Evolutionary conservation across 176 grass and related monocot genomes (phyloP).

Genomic region (Canna indica): DNA sequence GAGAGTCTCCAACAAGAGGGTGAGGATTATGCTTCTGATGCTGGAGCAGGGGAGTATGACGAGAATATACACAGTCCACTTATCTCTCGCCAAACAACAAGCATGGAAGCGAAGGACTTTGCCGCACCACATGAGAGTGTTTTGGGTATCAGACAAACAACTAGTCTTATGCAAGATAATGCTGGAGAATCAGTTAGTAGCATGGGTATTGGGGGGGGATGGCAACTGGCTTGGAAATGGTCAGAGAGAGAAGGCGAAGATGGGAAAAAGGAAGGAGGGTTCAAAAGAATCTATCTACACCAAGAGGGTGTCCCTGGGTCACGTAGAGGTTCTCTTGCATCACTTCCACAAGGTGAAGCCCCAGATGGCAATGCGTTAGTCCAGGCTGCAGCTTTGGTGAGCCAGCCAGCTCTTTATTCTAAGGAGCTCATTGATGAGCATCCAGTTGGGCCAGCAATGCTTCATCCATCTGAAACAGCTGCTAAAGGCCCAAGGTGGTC

Average conservation of each 20-base stretch:
- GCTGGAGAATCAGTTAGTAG: conserved; percentile 53
- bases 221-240: conserved; percentile 90
- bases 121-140: conserved; percentile 35
- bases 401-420: conserved; percentile 67
- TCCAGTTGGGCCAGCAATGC: conserved; percentile 51
- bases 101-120: conserved; percentile 56
- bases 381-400: conserved; percentile 75
- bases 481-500: conserved; percentile 51
- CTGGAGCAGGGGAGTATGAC: conserved; percentile 44
- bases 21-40: conserved; percentile 71
- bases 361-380: conserved; percentile 43
- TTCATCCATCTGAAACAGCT: conserved; percentile 49
- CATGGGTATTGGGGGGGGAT: conserved; percentile 78
- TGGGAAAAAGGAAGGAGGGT: conserved; percentile 71
- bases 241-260: conserved; percentile 56
- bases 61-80: conserved; percentile 71
- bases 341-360: conserved; percentile 50
- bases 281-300: conserved; percentile 85
- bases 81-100: conserved; percentile 56
- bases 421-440: conserved; percentile 45
- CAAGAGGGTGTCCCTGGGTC: conserved; percentile 55
- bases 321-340: conserved; percentile 53
- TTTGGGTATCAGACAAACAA: conserved; percentile 40
- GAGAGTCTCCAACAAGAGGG: conserved; percentile 67
- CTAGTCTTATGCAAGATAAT: conserved; percentile 38